phyloP scores from a whole-genome alignment of 352 stramenopile species.

The Phytophthora ohioensis region DNA sequence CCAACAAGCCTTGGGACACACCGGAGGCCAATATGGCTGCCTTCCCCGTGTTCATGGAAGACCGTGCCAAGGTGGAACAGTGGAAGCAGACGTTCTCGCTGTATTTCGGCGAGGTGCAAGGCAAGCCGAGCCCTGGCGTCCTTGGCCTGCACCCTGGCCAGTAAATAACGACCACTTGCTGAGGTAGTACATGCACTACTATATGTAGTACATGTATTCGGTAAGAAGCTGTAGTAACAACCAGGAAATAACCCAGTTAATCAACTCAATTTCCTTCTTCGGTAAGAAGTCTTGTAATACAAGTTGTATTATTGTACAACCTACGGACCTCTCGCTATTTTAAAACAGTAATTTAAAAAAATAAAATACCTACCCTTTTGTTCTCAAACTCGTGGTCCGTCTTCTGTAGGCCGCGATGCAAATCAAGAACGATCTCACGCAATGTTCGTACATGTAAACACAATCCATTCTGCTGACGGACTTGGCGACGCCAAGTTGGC shows the following conservation, averaged over 20 bases:
- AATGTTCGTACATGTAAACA: neutral
- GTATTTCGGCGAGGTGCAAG: conserved; percentile 66
- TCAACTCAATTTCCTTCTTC: no score
- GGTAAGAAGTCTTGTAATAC: no score
- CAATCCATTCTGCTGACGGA: neutral
- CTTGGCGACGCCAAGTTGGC: no score
- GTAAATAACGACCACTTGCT: no score
- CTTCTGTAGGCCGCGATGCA: neutral
- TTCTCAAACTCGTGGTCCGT: neutral
- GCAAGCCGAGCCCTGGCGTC: conserved; percentile 43
- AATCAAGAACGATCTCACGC: neutral
- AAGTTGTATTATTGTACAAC: no score
- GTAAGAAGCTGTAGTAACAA: no score
- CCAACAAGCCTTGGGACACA: conserved; percentile 40
- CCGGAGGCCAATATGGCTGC: conserved; percentile 40
- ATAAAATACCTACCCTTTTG: no score
- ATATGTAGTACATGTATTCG: no score
- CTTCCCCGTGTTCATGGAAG: conserved; percentile 60
- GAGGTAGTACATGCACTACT: no score
- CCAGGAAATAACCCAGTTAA: no score
- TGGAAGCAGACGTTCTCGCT: conserved; percentile 55
- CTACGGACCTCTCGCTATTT: no score
- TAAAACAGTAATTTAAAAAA: no score
- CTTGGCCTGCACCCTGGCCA: conserved; percentile 55
- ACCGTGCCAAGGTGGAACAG: conserved; percentile 54